These are phyloP conservation scores for Aspergillus sclerotialis DNA, from an alignment of 2,329 filamentous ascomycete species.

Conservation along the genomic window DNA sequence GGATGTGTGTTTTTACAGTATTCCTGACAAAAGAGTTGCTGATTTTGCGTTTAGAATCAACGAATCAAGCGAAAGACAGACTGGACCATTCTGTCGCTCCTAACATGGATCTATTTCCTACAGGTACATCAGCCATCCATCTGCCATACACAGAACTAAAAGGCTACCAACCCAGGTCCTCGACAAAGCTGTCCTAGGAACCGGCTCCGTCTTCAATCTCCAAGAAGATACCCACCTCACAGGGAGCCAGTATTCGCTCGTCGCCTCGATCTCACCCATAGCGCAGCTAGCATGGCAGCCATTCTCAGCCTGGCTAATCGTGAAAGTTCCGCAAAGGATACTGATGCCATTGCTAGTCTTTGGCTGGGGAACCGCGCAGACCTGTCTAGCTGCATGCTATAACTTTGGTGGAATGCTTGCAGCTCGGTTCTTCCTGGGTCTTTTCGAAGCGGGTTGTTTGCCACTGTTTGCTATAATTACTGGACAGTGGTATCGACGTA, in stretches of 20 bases:
- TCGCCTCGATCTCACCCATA: conserved; percentile 53
- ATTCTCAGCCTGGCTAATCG: conserved; percentile 53
- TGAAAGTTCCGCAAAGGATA: conserved; percentile 54
- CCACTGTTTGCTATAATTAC: conserved; percentile 41
- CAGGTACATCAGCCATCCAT: no score
- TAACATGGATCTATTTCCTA: conserved; percentile 42
- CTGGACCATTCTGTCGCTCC: conserved; percentile 45
- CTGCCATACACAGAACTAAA: no score
- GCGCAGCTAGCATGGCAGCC: conserved; percentile 57
- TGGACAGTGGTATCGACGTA: conserved; percentile 41
- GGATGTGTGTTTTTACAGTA: no score
- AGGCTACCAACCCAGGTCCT: no score
- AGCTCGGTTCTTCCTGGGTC: conserved; percentile 47
- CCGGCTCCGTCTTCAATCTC: conserved; percentile 51
- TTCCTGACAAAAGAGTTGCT: no score
- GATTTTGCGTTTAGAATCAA: no score
- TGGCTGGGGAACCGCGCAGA: conserved; percentile 45
- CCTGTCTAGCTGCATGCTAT: conserved; percentile 42
- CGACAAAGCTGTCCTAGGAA: conserved; percentile 53
- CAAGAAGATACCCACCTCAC: conserved; percentile 44
- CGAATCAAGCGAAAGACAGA: conserved; percentile 58
- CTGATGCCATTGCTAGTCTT: conserved; percentile 47
- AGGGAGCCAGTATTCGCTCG: conserved; percentile 50
- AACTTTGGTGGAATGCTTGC: conserved; percentile 41
- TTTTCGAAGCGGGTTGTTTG: conserved; percentile 47